Conservation (phyloP, 2,329 filamentous ascomycete species). For the Diaporthe velutina region DNA sequence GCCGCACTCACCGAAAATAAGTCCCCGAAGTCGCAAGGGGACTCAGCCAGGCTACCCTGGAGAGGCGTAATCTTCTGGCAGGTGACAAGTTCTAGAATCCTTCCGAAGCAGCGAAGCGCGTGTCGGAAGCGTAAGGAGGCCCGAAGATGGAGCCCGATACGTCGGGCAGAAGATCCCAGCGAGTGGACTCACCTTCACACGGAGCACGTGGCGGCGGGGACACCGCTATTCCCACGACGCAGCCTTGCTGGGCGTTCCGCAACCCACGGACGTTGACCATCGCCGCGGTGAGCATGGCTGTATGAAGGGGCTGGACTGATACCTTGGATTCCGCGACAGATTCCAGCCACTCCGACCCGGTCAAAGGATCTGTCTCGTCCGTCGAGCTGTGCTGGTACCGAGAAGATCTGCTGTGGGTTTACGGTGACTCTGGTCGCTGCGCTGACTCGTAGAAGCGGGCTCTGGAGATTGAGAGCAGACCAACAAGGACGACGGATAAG, state of each 20-base stretch:
- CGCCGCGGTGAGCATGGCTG: background rate
- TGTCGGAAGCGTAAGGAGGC: slow-evolving; percentile 8
- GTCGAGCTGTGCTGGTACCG: background rate
- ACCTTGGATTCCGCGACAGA: background rate
- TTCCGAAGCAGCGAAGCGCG: background rate
- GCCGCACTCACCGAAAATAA: background rate
- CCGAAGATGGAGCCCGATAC: background rate
- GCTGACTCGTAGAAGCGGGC: slow-evolving; percentile 30
- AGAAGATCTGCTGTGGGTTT: slow-evolving; percentile 3
- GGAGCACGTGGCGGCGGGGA: slow-evolving; percentile 26
- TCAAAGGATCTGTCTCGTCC: background rate
- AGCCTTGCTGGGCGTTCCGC: background rate
- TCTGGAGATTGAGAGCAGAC: slow-evolving; percentile 22
- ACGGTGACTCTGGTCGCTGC: slow-evolving; percentile 9
- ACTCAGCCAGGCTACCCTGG: background rate
- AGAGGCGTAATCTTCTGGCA: background rate
- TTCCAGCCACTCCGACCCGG: background rate
- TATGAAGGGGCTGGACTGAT: background rate
- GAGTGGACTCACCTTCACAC: background rate
- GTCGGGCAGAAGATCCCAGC: background rate
- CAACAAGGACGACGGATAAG: slow-evolving; percentile 1
- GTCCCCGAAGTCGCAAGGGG: background rate
- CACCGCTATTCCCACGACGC: slow-evolving; percentile 3
- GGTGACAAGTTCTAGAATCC: slow-evolving; percentile 15
- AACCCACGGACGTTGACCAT: background rate